Evolutionary conservation across 257 asterid species (phyloP).

Genomic region (Haberlea rhodopensis): DNA sequence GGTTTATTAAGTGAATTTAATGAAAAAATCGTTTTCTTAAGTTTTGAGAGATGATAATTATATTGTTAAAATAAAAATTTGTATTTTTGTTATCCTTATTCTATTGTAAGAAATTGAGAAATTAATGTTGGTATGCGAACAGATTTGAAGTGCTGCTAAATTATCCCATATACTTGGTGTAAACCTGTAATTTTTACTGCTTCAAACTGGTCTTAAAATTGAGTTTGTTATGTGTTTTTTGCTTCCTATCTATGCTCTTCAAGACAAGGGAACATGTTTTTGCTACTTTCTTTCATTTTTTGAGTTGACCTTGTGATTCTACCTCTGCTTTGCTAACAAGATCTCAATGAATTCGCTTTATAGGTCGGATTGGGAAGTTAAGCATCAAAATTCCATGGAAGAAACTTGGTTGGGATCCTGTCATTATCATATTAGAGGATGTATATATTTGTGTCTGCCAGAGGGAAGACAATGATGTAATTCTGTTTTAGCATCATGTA

Average conservation of each 20-base stretch:
- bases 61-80: too few relatives aligned
- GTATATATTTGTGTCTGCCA: constrained; percentile 68
- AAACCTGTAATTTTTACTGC: not conserved
- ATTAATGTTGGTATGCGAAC: constrained; percentile 6
- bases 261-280: not conserved
- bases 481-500: constrained; percentile 11
- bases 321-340: constrained; percentile 16
- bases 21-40: too few relatives aligned
- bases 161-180: not conserved
- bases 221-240: constrained; percentile 7
- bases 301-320: not conserved
- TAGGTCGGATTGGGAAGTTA: constrained; percentile 86
- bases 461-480: constrained; percentile 85
- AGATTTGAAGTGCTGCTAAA: constrained; percentile 9
- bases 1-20: not conserved
- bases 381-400: constrained; percentile 98
- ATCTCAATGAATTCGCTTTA: constrained; percentile 25
- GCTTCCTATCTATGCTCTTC: constrained; percentile 4
- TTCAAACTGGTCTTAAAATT: constrained; percentile 7
- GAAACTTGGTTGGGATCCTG: constrained; percentile 98
- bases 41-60: too few relatives aligned
- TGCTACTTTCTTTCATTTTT: constrained; percentile 6
- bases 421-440: constrained; percentile 80
- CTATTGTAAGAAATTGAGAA: not conserved
- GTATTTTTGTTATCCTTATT: too few relatives aligned